phyloP scores from a whole-genome alignment of 495 filamentous ascomycete species.

The Amorphotheca resinae region DNA sequence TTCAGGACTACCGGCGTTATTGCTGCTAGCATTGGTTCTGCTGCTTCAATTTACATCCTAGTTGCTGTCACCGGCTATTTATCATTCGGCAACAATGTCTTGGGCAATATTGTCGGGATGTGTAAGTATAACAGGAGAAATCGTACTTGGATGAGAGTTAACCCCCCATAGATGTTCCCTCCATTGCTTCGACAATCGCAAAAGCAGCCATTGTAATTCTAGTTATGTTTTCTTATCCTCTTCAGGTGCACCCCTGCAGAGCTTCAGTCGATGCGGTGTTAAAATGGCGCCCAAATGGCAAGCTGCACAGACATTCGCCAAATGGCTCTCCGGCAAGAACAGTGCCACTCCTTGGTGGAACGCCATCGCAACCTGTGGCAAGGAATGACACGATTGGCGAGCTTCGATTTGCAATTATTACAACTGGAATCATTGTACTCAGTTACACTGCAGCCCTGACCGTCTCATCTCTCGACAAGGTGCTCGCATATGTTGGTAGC shows the following conservation, averaged over 20 bases:
- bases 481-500: conserved; percentile 88
- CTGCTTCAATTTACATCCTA: conserved; percentile 70
- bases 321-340: conserved; percentile 29
- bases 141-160: too few species aligned
- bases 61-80: conserved; percentile 93
- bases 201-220: conserved; percentile 91
- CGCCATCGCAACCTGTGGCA: conserved; percentile 27
- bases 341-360: conserved; percentile 25
- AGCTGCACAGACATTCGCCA: conserved; percentile 15
- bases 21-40: conserved; percentile 66
- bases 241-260: conserved; percentile 90
- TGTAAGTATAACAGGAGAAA: conserved; percentile 36
- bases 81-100: conserved; percentile 77
- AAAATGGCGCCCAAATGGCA: conserved; percentile 64
- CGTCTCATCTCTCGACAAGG: conserved; percentile 76
- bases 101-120: conserved; percentile 88
- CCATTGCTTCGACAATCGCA: conserved; percentile 76
- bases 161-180: conserved; percentile 43
- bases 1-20: conserved; percentile 72
- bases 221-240: conserved; percentile 92
- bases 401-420: conserved; percentile 78
- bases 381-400: conserved; percentile 58
- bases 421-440: conserved; percentile 67
- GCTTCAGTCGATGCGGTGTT: conserved; percentile 86
- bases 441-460: conserved; percentile 83